Evolutionary conservation across 2,329 filamentous ascomycete genomes (phyloP).

Genomic region (Epichloe hybrida): DNA sequence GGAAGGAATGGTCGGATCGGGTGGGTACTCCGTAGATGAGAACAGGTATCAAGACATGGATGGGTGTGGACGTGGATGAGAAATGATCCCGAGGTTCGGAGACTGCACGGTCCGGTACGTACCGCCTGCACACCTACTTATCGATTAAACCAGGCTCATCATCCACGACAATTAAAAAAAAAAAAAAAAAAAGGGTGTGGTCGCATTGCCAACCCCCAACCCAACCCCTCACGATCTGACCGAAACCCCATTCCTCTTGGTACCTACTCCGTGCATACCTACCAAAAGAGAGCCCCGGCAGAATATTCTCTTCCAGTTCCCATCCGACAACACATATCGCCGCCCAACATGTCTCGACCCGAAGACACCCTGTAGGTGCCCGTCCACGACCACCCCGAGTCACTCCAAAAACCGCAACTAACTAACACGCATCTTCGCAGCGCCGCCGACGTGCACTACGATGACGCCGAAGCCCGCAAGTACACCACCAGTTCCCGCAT

Average conservation of each 20-base stretch:
- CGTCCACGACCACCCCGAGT: constrained; percentile 5
- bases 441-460: constrained; percentile 93
- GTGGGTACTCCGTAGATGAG: too few relatives aligned
- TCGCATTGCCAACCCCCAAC: background rate
- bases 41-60: background rate
- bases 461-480: constrained; percentile 89
- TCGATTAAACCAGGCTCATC: constrained; percentile 6
- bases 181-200: background rate
- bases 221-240: background rate
- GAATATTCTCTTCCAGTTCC: background rate
- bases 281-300: too few relatives aligned
- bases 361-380: constrained; percentile 74
- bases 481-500: constrained; percentile 96
- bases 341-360: constrained; percentile 73
- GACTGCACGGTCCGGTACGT: too few relatives aligned
- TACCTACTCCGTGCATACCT: too few relatives aligned
- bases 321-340: background rate
- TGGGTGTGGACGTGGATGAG: background rate
- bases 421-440: constrained; percentile 29
- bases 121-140: constrained; percentile 1
- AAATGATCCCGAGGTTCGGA: background rate
- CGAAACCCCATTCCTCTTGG: too few relatives aligned
- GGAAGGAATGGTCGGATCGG: too few relatives aligned
- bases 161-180: constrained; percentile 1
- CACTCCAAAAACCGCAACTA: background rate